A percentile compares a stretch with the other conserved stretches of the same genome.
phyloP scores from a whole-genome alignment of 2,329 filamentous ascomycete species.

The Ramularia endophylla region DNA sequence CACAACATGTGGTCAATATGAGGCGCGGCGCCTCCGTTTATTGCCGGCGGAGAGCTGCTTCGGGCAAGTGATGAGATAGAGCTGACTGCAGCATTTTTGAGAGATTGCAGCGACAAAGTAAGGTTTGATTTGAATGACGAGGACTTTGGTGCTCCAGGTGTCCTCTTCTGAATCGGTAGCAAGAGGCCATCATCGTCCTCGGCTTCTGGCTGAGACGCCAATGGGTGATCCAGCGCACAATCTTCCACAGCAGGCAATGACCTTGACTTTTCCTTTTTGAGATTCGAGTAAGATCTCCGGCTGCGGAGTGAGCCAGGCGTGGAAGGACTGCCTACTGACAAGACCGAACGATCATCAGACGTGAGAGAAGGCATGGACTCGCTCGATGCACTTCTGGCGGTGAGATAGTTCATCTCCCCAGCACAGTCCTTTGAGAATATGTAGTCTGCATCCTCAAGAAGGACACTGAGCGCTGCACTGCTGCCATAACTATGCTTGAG shows the following conservation, averaged over 20 bases:
- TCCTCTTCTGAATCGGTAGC: conserved; percentile 21
- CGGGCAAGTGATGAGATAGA: conserved; percentile 52
- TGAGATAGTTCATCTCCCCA: conserved; percentile 32
- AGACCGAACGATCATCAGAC: conserved; percentile 41
- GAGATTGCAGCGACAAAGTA: conserved; percentile 55
- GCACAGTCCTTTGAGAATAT: conserved; percentile 27
- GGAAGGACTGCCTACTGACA: conserved; percentile 39
- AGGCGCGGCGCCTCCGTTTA: conserved; percentile 11
- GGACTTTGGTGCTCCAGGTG: conserved; percentile 35
- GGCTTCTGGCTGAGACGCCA: conserved; percentile 38
- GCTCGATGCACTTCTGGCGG: conserved; percentile 48
- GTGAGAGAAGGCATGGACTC: conserved; percentile 54
- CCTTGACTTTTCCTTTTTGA: conserved; percentile 43
- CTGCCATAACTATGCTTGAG: conserved; percentile 26
- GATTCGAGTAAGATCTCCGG: conserved; percentile 30
- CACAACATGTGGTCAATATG: conserved; percentile 52
- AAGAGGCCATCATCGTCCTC: conserved; percentile 30
- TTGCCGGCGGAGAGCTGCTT: conserved; percentile 27
- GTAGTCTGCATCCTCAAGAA: conserved; percentile 49
- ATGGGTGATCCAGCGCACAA: conserved; percentile 52
- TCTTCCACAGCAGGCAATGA: conserved; percentile 47
- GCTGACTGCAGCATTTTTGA: conserved; percentile 53
- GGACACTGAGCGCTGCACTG: conserved; percentile 43
- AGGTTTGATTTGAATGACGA: conserved; percentile 57
- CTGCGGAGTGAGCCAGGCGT: conserved; percentile 36